Evolutionary conservation across 2,329 filamentous ascomycete genomes (phyloP), one percentile per base, ranked within the genome.

Genomic region (Aspergillus bombycis): DNA sequence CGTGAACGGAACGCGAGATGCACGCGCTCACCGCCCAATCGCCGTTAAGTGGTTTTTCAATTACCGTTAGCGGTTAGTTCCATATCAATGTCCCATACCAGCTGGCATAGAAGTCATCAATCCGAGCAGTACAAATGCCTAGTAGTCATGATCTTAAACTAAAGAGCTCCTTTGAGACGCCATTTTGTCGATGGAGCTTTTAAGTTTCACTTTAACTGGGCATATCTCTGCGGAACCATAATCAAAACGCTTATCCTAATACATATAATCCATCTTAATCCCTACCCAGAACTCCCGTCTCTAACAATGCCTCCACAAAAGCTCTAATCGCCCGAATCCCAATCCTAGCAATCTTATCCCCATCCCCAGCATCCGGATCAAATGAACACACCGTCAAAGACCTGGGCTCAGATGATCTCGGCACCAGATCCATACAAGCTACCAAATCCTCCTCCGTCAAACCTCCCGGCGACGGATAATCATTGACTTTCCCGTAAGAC

Each of bases 401-500:
- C 26, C 26, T 50, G 4, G 46, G 23, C 23, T 30, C 16, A 26
- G 26, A 26, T 14, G 19, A n/a, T 14, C 23, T 16, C 23, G 46
- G 23, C 26, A 50, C 46, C 0, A 50, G 26, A 26, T 28, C 46
- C 46, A 50, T 28, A 28, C 46, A 28, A 2, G 14, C 8, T 16
- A 50, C 12, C 3, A 50, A 16, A 9, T 50, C 46, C 26, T 50
- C 23, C 46, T 30, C 14, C 23, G 10, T 30, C 36, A 80, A 38
- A 0, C 76, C 77, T 1, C 76, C 77, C 1, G 72, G 69, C 0
- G 73, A 76, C 28, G 76, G 73, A 59, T 74, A 79, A 41, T 74
- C 74, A 61, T 80, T 79, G 4, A 73, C 77, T n/a, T 68, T 70
- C 0, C 77, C 77, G 14, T 77, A 65, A 1, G 71, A 74, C 3